Percentiles rank a stretch among this genome's conserved stretches.
phyloP scores from a whole-genome alignment of 768 basidiomycete genomes.

The Suillus luteus region DNA sequence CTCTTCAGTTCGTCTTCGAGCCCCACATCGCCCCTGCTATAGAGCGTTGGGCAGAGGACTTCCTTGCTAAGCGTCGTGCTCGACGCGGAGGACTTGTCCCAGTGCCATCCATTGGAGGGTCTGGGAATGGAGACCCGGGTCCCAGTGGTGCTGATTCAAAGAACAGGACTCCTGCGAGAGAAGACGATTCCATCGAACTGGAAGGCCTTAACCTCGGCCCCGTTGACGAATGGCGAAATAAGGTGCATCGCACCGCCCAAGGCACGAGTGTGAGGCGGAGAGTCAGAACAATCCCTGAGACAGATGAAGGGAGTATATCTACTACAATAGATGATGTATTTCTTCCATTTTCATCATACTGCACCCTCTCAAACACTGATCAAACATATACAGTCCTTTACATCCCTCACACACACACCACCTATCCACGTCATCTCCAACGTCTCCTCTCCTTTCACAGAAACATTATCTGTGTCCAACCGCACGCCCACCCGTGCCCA shows the following conservation, averaged over 20 bases:
- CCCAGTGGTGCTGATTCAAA: constrained; percentile 20
- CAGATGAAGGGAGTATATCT: constrained; percentile 14
- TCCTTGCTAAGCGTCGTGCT: constrained; percentile 29
- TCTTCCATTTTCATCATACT: constrained; percentile 4
- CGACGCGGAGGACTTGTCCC: constrained; percentile 27
- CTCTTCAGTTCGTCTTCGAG: constrained; percentile 62
- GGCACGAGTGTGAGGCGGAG: background rate
- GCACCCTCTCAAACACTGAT: background rate
- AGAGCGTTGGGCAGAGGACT: constrained; percentile 44
- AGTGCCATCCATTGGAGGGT: constrained; percentile 23
- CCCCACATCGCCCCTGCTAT: constrained; percentile 66
- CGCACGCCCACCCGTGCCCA: constrained; percentile 19
- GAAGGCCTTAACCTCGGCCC: constrained; percentile 50
- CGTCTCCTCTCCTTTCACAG: constrained; percentile 31
- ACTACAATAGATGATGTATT: constrained; percentile 52
- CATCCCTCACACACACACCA: constrained; percentile 46
- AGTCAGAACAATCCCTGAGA: constrained; percentile 17
- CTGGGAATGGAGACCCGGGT: constrained; percentile 9
- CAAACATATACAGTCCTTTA: constrained; percentile 40
- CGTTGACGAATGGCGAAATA: constrained; percentile 50
- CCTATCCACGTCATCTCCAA: constrained; percentile 54
- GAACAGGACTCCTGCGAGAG: constrained; percentile 21
- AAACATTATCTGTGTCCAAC: constrained; percentile 3
- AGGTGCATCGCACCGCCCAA: constrained; percentile 33
- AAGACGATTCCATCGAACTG: constrained; percentile 44